phyloP scores from a whole-genome alignment of 2,329 filamentous ascomycete genomes.

The Xylariaceae sp. region DNA sequence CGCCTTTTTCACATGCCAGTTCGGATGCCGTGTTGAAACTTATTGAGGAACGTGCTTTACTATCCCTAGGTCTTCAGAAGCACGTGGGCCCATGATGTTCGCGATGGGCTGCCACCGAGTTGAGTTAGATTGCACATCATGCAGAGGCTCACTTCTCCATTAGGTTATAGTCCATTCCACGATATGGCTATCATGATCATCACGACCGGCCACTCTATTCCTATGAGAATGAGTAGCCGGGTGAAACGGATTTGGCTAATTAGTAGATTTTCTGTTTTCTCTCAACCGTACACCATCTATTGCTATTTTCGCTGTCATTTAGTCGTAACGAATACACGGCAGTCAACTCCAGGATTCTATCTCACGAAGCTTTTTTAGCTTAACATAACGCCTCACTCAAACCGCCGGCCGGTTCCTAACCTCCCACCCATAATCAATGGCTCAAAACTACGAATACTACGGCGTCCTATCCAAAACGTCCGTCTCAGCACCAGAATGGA shows the following conservation, averaged over 20 bases:
- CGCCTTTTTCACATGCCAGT: neutral
- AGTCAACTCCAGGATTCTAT: neutral
- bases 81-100: neutral
- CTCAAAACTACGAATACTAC: conserved; percentile 11
- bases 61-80: neutral
- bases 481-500: conserved; percentile 18
- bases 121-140: neutral
- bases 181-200: conserved; percentile 17
- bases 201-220: conserved; percentile 24
- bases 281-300: neutral
- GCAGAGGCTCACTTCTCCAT: conserved; percentile 4
- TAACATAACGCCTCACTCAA: neutral
- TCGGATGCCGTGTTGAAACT: neutral
- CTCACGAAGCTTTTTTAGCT: neutral
- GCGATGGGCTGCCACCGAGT: neutral
- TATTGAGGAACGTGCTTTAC: neutral
- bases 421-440: conserved; percentile 6
- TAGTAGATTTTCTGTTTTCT: conserved; percentile 7
- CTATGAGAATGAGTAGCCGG: conserved; percentile 12
- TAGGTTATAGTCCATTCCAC: conserved; percentile 21
- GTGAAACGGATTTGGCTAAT: conserved; percentile 8
- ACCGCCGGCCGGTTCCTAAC: conserved; percentile 15
- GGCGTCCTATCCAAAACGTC: conserved; percentile 9
- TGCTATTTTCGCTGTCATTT: neutral
- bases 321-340: neutral